A percentile compares a stretch with the other conserved stretches of the same genome.
Conservation (phyloP, 352 stramenopile species). For the Pythium aristosporum region DNA sequence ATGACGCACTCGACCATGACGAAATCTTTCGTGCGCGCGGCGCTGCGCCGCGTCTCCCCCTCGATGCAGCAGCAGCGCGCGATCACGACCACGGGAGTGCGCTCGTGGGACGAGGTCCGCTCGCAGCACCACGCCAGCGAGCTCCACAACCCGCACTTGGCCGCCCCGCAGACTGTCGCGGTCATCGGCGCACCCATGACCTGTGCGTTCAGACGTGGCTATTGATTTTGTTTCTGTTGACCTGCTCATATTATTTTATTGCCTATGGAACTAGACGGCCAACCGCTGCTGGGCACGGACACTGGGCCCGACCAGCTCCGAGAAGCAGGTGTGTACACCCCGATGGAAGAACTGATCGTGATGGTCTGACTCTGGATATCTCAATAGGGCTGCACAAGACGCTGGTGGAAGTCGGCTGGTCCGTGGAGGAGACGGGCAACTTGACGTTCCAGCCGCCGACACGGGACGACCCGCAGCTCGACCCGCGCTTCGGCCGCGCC, state of each 20-base stretch:
- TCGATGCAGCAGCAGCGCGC: constrained; percentile 31
- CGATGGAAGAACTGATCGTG: too few species aligned
- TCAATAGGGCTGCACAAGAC: constrained; percentile 63
- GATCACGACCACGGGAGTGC: constrained; percentile 51
- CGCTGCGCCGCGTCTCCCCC: constrained; percentile 3
- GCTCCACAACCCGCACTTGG: constrained; percentile 52
- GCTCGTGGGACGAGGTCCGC: constrained; percentile 62
- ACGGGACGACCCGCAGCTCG: constrained; percentile 56
- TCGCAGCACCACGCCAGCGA: constrained; percentile 58
- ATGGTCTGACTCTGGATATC: not conserved
- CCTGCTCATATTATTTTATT: not conserved
- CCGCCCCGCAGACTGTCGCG: constrained; percentile 63
- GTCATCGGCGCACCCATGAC: constrained; percentile 89
- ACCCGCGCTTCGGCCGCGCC: constrained; percentile 62
- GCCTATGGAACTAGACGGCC: constrained; percentile 49
- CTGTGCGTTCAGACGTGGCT: constrained; percentile 34
- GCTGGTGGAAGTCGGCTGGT: constrained; percentile 81
- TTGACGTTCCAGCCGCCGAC: constrained; percentile 58
- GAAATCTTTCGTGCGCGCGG: constrained; percentile 4
- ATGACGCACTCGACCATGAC: constrained; percentile 9
- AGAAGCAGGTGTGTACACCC: constrained; percentile 41
- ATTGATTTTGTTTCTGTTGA: not conserved
- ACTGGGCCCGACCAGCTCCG: constrained; percentile 70
- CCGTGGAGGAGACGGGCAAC: constrained; percentile 85
- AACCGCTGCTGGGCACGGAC: constrained; percentile 80